Base-by-base conservation (phyloP, 768 basidiomycete genomes). In the Paxillus rubicundulus region DNA sequence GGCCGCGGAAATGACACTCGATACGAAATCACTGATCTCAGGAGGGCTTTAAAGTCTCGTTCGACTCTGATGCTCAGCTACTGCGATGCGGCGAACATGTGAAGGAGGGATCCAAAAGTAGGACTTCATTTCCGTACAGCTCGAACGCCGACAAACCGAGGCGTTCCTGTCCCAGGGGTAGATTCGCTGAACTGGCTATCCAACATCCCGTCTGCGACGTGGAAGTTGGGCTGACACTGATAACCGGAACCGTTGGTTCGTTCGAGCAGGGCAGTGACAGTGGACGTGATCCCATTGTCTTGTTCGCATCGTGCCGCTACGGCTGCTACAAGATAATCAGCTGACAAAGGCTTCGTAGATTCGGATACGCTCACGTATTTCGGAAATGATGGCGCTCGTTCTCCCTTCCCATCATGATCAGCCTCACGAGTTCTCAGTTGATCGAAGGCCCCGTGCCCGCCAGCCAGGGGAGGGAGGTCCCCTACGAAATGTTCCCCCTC, bases 111-210 rank as follows among this genome's bases (percentile, higher is more conserved):
- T 55, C 45, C 54, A 59, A 59, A 54, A 50, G 47, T 18, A 24
- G 55, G 50, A 16, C 44, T 65, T 65, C 65, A 65, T 65, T 54
- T 65, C 64, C 64, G 64, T 41, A 57, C 24, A 42, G 49, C 47
- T 54, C 64, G 65, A 57, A 48, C 47, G 55, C 65, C 64, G 65
- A 34, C 47, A 42, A 41, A 52, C 64, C 65, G 64, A 65, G 64
- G 64, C 42, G 60, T 65, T 65, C 64, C 65, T 65, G 57, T 52
- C 18, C 21, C 53, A 54, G 56, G 61, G 53, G 56, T 16, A 1
- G 10, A 45, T 18, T 41, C 45, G 57, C 52, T 54, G 62, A 67
- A 65, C 57, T 52, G 62, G 65, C 55, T 59, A 67, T 55, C 43
- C 45, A 16, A 9, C 67, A 45, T 57, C 64, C 55, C 14, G 38